Conservation (phyloP, 2,329 filamentous ascomycete species). For the Alternaria sp. region DNA sequence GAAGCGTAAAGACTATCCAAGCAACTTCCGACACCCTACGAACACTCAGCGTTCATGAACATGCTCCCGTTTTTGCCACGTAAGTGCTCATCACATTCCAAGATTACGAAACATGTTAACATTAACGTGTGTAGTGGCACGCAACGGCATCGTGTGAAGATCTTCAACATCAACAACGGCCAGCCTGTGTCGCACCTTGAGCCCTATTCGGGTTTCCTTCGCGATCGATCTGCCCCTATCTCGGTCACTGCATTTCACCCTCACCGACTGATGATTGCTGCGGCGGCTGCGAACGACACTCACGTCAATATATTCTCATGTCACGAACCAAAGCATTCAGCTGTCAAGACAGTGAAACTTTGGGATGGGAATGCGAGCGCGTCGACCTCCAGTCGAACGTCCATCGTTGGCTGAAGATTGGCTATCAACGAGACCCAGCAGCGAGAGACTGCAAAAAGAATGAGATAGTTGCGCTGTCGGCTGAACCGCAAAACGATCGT, state of each 20-base stretch:
- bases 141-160: slow-evolving; percentile 84
- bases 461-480: neutral
- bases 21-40: slow-evolving; percentile 79
- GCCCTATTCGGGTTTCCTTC: slow-evolving; percentile 87
- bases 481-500: neutral
- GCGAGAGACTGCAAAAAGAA: neutral
- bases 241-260: slow-evolving; percentile 93
- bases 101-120: slow-evolving; percentile 48
- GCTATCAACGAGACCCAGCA: neutral
- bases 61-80: slow-evolving; percentile 87
- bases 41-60: slow-evolving; percentile 91
- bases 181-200: slow-evolving; percentile 81
- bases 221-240: slow-evolving; percentile 81
- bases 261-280: slow-evolving; percentile 88
- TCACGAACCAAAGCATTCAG: slow-evolving; percentile 31
- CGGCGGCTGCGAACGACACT: slow-evolving; percentile 82
- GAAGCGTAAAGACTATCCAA: slow-evolving; percentile 73
- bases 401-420: slow-evolving; percentile 17
- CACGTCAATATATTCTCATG: slow-evolving; percentile 85
- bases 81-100: slow-evolving; percentile 63
- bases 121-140: slow-evolving; percentile 69
- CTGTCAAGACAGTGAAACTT: slow-evolving; percentile 38
- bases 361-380: slow-evolving; percentile 39
- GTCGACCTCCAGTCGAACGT: slow-evolving; percentile 24
- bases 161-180: slow-evolving; percentile 84